Percentiles rank a stretch among this genome's conserved stretches.
phyloP scores from a whole-genome alignment of 768 basidiomycete genomes.

The Gloeophyllum trabeum region DNA sequence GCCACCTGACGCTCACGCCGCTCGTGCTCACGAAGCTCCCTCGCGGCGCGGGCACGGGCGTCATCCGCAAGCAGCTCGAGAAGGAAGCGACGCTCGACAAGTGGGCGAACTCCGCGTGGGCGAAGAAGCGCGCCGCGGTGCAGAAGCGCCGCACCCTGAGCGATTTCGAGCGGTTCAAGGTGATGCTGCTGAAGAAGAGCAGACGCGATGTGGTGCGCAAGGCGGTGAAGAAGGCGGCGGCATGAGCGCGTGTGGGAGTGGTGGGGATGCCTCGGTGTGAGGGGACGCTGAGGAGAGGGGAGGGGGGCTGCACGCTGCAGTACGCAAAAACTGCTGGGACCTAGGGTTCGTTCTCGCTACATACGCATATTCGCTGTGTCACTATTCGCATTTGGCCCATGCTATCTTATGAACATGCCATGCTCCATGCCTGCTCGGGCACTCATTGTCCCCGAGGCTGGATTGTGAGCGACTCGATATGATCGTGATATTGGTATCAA shows the following conservation, averaged over 20 bases:
- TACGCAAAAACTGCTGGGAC: too few relatives aligned
- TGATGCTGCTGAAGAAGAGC: constrained; percentile 84
- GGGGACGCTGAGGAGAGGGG: too few relatives aligned
- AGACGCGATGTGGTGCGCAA: constrained; percentile 74
- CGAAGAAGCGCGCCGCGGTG: constrained; percentile 69
- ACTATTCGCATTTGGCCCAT: too few relatives aligned
- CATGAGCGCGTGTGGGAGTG: constrained; percentile 15
- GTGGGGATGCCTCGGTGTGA: too few relatives aligned
- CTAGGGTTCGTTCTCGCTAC: too few relatives aligned
- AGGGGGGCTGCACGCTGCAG: too few relatives aligned
- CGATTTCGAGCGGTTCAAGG: constrained; percentile 88
- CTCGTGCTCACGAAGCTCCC: constrained; percentile 75
- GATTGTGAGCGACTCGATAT: too few relatives aligned
- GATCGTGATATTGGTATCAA: too few relatives aligned
- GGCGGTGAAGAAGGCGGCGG: constrained; percentile 47
- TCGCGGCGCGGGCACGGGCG: constrained; percentile 74
- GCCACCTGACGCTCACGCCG: constrained; percentile 85
- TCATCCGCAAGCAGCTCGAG: constrained; percentile 79
- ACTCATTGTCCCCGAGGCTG: too few relatives aligned
- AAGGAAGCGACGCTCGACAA: constrained; percentile 75
- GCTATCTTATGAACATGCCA: too few relatives aligned
- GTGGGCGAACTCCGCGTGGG: constrained; percentile 87
- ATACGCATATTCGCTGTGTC: too few relatives aligned
- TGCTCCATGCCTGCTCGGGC: too few relatives aligned
- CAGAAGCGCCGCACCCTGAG: constrained; percentile 65